Percentiles rank a stretch among this genome's conserved stretches.
Conservation (phyloP, 805 yeast species). For the Saccharomycopsis sp. region DNA sequence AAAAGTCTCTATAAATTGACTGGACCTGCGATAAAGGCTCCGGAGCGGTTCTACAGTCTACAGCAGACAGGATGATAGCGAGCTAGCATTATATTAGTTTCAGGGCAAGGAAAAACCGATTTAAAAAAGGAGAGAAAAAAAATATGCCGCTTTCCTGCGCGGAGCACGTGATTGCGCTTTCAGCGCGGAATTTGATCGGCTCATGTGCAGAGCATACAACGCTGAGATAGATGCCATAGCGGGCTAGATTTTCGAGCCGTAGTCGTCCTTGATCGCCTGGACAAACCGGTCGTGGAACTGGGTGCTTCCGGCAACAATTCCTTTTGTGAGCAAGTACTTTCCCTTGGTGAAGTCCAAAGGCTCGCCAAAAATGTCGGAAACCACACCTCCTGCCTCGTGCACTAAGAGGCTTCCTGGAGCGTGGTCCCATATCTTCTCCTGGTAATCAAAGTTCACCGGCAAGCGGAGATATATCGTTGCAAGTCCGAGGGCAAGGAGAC, state of each 20-base stretch:
- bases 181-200: too few relatives aligned
- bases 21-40: too few relatives aligned
- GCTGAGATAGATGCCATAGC: too few relatives aligned
- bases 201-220: too few relatives aligned
- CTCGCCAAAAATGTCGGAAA: conserved; percentile 75
- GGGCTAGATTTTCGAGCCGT: not conserved
- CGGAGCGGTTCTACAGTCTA: too few relatives aligned
- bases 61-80: too few relatives aligned
- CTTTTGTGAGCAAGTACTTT: conserved; percentile 70
- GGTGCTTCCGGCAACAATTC: conserved; percentile 76
- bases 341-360: conserved; percentile 81
- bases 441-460: conserved; percentile 68
- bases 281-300: conserved; percentile 29
- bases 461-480: conserved; percentile 89
- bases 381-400: conserved; percentile 85
- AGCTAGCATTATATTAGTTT: too few relatives aligned
- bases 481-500: conserved; percentile 81
- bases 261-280: conserved; percentile 24
- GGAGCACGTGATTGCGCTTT: too few relatives aligned
- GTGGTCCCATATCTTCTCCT: conserved; percentile 98
- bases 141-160: too few relatives aligned
- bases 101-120: too few relatives aligned
- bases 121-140: too few relatives aligned
- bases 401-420: conserved; percentile 91
- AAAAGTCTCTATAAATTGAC: too few relatives aligned